Evolutionary conservation across 2,329 filamentous ascomycete genomes (phyloP).

Genomic region (Talaromyces sp.): DNA sequence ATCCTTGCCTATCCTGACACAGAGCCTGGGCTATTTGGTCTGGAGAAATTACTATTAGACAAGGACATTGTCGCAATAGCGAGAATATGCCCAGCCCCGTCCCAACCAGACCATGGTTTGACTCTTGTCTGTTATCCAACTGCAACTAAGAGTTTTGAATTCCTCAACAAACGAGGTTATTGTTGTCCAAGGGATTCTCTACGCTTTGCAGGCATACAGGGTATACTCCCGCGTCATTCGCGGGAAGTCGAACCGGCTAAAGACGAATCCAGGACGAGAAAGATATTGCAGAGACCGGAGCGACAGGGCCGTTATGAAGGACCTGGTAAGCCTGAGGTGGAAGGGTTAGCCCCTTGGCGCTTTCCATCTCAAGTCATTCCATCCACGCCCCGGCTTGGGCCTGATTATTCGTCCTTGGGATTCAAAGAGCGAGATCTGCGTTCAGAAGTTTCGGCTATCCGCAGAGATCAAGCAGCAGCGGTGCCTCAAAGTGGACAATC

Average conservation of each 20-base stretch:
- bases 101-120: not conserved
- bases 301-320: constrained; percentile 11
- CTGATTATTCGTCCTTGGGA: not conserved
- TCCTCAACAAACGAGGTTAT: constrained; percentile 18
- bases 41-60: constrained; percentile 25
- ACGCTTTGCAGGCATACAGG: constrained; percentile 3
- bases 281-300: constrained; percentile 8
- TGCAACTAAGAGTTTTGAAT: constrained; percentile 22
- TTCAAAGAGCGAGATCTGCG: not conserved
- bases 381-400: not conserved
- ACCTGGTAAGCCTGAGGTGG: not conserved
- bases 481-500: not conserved
- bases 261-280: not conserved
- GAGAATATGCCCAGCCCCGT: constrained; percentile 15
- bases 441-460: not conserved
- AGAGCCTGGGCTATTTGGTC: constrained; percentile 21
- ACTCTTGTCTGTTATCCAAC: constrained; percentile 28
- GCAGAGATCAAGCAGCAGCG: not conserved
- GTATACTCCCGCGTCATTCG: not conserved
- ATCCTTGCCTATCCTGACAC: constrained; percentile 32
- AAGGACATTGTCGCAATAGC: constrained; percentile 28
- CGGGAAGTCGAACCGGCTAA: not conserved
- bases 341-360: not conserved
- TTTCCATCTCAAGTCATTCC: not conserved
- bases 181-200: not conserved